phyloP scores from a whole-genome alignment of 148 eudicot genomes.

The Rhododendron kiyosumense region DNA sequence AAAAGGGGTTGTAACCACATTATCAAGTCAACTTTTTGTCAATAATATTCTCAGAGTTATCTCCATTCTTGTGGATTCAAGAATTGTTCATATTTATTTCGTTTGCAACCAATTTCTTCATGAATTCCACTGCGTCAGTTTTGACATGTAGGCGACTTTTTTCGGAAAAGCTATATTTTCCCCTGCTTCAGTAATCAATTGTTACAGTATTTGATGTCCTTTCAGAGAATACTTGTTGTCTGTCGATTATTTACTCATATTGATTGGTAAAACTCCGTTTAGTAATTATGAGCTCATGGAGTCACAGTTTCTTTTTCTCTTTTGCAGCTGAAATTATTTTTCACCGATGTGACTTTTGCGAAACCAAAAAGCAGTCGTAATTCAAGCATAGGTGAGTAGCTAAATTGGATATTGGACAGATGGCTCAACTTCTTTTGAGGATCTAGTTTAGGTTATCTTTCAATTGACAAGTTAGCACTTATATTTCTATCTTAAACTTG shows the following conservation, averaged over 20 bases:
- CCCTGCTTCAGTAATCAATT: not conserved
- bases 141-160: not conserved
- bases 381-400: conserved; percentile 81
- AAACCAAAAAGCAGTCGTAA: conserved; percentile 99
- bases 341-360: conserved; percentile 94
- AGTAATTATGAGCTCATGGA: not conserved
- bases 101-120: too few species aligned
- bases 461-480: not conserved
- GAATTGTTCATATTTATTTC: too few species aligned
- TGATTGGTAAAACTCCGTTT: not conserved
- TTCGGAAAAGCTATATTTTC: not conserved
- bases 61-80: too few species aligned
- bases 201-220: not conserved
- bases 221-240: not conserved
- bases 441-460: not conserved
- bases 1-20: too few species aligned
- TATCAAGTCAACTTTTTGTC: too few species aligned
- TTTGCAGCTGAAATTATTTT: conserved; percentile 89
- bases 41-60: too few species aligned
- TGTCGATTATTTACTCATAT: not conserved
- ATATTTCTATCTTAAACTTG: not conserved
- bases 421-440: not conserved
- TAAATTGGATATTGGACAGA: not conserved
- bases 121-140: too few species aligned
- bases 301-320: conserved; percentile 2